Conservation (phyloP, 2,329 filamentous ascomycete genomes). For the Blumeria graminis region DNA sequence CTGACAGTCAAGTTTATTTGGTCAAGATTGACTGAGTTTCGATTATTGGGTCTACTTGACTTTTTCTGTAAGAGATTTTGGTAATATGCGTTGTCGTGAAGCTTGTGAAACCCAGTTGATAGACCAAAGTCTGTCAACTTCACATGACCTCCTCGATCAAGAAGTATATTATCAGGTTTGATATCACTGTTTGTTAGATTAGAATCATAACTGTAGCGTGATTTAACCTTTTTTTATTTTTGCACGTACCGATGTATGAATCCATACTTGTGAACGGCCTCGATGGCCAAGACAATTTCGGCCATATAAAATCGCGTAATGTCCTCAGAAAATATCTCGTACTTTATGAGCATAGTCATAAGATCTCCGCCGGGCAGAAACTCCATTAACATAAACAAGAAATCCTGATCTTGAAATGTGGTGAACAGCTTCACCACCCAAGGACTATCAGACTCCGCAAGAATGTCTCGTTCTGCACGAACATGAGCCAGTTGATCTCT, state of each 20-base stretch:
- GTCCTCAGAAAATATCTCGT: slow-evolving; percentile 97
- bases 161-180: slow-evolving; percentile 94
- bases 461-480: slow-evolving; percentile 86
- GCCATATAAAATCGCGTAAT: slow-evolving; percentile 99
- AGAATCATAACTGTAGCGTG: not conserved
- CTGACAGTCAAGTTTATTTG: slow-evolving; percentile 96
- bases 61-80: slow-evolving; percentile 75
- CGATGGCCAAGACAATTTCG: slow-evolving; percentile 92
- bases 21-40: slow-evolving; percentile 85
- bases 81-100: slow-evolving; percentile 96
- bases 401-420: slow-evolving; percentile 89
- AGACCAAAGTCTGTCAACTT: slow-evolving; percentile 96
- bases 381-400: slow-evolving; percentile 98
- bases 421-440: slow-evolving; percentile 98
- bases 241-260: slow-evolving; percentile 79
- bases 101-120: slow-evolving; percentile 91
- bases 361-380: slow-evolving; percentile 93
- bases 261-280: slow-evolving; percentile 90
- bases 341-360: slow-evolving; percentile 99
- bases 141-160: slow-evolving; percentile 87
- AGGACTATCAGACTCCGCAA: slow-evolving; percentile 96
- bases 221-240: not conserved
- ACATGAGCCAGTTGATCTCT: slow-evolving; percentile 96
- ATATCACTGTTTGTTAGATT: slow-evolving; percentile 45
- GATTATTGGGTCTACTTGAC: slow-evolving; percentile 48